Evolutionary conservation across 148 eudicot genomes (phyloP), one percentile per base, ranked within the genome.

Genomic region (Camellia japonica): DNA sequence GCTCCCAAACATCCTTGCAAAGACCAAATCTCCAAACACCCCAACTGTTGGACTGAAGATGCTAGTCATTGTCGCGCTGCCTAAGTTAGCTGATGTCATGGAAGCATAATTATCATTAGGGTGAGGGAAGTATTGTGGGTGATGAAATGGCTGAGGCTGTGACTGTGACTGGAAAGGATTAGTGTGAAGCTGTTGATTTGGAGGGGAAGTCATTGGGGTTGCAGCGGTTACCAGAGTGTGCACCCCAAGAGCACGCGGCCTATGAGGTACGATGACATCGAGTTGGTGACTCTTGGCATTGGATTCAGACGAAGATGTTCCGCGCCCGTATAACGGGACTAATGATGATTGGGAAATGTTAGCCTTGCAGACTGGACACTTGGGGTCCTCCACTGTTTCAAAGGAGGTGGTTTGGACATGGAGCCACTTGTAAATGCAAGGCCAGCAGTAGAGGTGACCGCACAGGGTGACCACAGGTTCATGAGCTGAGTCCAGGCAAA

Each of bases 381-480:
- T 85, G 69, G 90, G 88, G 13, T 74, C 84, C 68, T 85, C 83
- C 0, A 81, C 81, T 52, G 91, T 70, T 38, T 91, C 90, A 0
- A 83, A 74, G 63, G 90, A 80, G 52, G 92, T 84, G 84, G 77
- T 87, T 75, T 87, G 89, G 41, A 89, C 87, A 38, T 86, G 84
- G 68, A 95, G 93, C 98, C 98, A 95, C 78, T 86, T 90, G 82
- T 90, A 91, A 42, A 95, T 91, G 81, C 98, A 95, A 15, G 94
- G 89, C 94, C 97, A 95, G 80, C 98, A 95, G 71, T 88, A 95
- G 0, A 95, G 87, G 80, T 95, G 98, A 51, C 98, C 98, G 55
- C 98, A 95, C 47, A 90, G 94, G 46, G 98, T 93, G 78, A 93
- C 98, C 12, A 95, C 90, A 0, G 98, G 98, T 23, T 95, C 98